These are phyloP conservation scores for Xylariaceae sp. DNA, from an alignment of 2,329 filamentous ascomycete genomes.

Conservation along the genomic window DNA sequence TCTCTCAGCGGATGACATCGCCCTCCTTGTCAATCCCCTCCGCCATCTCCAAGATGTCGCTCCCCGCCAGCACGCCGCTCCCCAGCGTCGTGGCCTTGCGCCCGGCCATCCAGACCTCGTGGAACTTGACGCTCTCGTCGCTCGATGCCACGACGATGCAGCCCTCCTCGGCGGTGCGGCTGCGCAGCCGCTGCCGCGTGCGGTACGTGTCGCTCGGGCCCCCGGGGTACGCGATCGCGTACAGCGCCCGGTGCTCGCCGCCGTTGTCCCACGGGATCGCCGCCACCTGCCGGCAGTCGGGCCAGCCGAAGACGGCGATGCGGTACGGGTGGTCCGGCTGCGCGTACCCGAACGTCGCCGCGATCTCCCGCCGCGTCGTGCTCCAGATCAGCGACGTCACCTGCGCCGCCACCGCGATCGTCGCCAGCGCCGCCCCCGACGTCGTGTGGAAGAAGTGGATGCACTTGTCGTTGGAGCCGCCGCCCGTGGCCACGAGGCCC, in stretches of 20 bases:
- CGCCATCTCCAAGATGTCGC: conserved; percentile 74
- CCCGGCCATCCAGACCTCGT: conserved; percentile 79
- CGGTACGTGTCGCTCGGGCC: conserved; percentile 34
- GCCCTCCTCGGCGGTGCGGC: conserved; percentile 57
- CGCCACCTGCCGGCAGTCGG: conserved; percentile 77
- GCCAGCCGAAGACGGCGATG: conserved; percentile 92
- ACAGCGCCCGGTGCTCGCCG: conserved; percentile 72
- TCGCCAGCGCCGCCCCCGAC: conserved; percentile 77
- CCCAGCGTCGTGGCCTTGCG: conserved; percentile 45
- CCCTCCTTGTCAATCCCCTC: conserved; percentile 72
- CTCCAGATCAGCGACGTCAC: conserved; percentile 93
- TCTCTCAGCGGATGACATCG: conserved; percentile 61
- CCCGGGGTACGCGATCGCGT: conserved; percentile 76
- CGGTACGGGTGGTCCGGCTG: conserved; percentile 83
- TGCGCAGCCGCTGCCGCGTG: conserved; percentile 40
- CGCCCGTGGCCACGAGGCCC: conserved; percentile 79
- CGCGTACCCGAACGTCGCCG: conserved; percentile 87
- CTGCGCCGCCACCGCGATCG: conserved; percentile 86
- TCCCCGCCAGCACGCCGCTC: conserved; percentile 65
- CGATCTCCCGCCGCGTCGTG: conserved; percentile 75
- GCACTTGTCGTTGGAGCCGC: conserved; percentile 87
- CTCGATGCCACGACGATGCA: conserved; percentile 89
- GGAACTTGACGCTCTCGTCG: conserved; percentile 88
- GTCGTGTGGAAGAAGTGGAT: conserved; percentile 92
- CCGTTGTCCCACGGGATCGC: conserved; percentile 77